A percentile compares a stretch with the other conserved stretches of the same genome.
Evolutionary conservation across 2,329 filamentous ascomycete genomes (phyloP).

Genomic region (Aulographum hederae): DNA sequence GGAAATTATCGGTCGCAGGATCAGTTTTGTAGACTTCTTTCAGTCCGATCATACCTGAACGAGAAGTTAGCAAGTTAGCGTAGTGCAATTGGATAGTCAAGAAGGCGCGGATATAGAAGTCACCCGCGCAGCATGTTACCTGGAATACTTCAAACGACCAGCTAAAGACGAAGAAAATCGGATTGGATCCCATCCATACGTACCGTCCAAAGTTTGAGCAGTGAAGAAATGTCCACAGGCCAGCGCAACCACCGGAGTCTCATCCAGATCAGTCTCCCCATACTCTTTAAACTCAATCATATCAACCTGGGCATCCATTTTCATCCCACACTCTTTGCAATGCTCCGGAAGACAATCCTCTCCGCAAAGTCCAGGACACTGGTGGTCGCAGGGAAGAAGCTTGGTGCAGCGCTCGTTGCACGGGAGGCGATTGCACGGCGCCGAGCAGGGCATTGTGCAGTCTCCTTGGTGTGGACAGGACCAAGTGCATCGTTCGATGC

Average conservation of each 20-base stretch:
- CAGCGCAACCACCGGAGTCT: conserved; percentile 12
- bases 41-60: neutral
- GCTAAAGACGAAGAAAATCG: too few species aligned
- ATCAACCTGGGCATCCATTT: conserved; percentile 10
- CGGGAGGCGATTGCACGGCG: conserved; percentile 14
- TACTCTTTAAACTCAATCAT: conserved; percentile 11
- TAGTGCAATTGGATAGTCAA: conserved; percentile 6
- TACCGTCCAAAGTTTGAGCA: conserved; percentile 12
- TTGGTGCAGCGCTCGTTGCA: conserved; percentile 13
- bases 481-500: conserved; percentile 16
- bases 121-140: too few species aligned
- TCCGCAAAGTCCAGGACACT: conserved; percentile 15
- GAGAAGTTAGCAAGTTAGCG: neutral
- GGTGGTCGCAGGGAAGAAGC: conserved; percentile 12
- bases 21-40: conserved; percentile 9
- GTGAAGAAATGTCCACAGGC: conserved; percentile 16
- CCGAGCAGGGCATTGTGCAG: conserved; percentile 18
- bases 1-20: neutral
- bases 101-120: too few species aligned
- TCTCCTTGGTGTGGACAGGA: conserved; percentile 14
- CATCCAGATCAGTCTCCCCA: conserved; percentile 12
- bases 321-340: conserved; percentile 11
- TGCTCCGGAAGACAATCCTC: conserved; percentile 11
- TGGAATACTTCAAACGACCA: too few species aligned
- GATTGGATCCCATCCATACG: too few species aligned